phyloP scores from a whole-genome alignment of 129 eudicot species.

The Deinandra increscens region DNA sequence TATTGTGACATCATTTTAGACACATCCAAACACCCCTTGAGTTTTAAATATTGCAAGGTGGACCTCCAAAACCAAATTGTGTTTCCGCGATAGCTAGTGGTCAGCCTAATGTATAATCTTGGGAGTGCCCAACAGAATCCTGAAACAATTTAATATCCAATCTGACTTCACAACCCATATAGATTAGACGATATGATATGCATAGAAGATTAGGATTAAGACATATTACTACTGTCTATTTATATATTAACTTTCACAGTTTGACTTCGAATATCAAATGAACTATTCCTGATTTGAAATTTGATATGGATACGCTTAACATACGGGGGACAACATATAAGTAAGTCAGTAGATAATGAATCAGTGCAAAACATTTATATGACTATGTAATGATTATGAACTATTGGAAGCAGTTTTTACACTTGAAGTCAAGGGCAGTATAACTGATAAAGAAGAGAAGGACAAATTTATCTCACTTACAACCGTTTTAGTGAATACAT shows the following conservation, averaged over 20 bases:
- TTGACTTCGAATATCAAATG: neutral
- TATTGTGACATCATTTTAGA: neutral
- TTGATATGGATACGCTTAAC: neutral
- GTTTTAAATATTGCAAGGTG: neutral
- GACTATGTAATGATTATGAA: slow-evolving; percentile 1
- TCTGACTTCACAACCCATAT: too few relatives aligned
- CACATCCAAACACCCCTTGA: slow-evolving; percentile 4
- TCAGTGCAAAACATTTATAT: neutral
- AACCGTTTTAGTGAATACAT: slow-evolving; percentile 63
- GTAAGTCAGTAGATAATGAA: neutral
- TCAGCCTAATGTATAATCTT: too few relatives aligned
- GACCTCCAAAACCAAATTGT: too few relatives aligned
- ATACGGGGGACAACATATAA: neutral
- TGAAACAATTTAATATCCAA: too few relatives aligned
- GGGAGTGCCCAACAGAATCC: too few relatives aligned
- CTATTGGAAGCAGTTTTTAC: neutral
- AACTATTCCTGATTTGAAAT: neutral
- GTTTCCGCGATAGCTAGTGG: too few relatives aligned
- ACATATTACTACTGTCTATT: too few relatives aligned
- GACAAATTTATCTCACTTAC: slow-evolving; percentile 48
- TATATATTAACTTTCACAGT: neutral
- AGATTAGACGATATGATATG: too few relatives aligned
- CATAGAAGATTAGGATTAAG: too few relatives aligned
- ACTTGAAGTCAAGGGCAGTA: neutral
- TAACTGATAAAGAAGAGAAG: neutral